phyloP scores from a whole-genome alignment of 768 basidiomycete genomes.

The Tremella mesenterica region DNA sequence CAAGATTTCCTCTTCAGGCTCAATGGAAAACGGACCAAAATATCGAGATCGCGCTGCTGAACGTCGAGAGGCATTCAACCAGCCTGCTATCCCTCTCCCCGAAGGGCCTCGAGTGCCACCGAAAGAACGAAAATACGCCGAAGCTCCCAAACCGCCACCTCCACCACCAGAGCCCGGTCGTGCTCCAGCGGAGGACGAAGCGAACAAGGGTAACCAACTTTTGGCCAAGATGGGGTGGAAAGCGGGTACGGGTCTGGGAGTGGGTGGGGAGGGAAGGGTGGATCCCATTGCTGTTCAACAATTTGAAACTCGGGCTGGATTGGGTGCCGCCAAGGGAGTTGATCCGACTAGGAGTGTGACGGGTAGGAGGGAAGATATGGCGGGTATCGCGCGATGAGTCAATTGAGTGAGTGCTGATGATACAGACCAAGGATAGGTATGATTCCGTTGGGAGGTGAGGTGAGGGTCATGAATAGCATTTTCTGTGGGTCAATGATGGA shows the following conservation, averaged over 20 bases:
- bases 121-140: slow-evolving; percentile 51
- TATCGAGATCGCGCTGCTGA: slow-evolving; percentile 94
- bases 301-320: slow-evolving; percentile 76
- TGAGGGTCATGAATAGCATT: no score
- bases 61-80: slow-evolving; percentile 79
- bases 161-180: slow-evolving; percentile 53
- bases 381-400: slow-evolving; percentile 24
- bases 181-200: slow-evolving; percentile 69
- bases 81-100: slow-evolving; percentile 64
- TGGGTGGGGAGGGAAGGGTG: slow-evolving; percentile 69
- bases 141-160: slow-evolving; percentile 51
- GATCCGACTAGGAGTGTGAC: slow-evolving; percentile 46
- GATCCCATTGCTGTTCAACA: slow-evolving; percentile 73
- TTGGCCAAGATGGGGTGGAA: slow-evolving; percentile 98
- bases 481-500: no score
- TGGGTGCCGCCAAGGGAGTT: slow-evolving; percentile 86
- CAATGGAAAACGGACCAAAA: slow-evolving; percentile 55
- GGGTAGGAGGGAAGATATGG: slow-evolving; percentile 30
- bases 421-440: slow-evolving; percentile 20
- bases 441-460: slow-evolving; percentile 1
- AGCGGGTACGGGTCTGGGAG: slow-evolving; percentile 77
- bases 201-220: slow-evolving; percentile 82
- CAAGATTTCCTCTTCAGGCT: slow-evolving; percentile 55
- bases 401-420: not conserved
- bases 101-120: slow-evolving; percentile 4